These are phyloP conservation scores for Phytophthora pistaciae DNA, from an alignment of 352 stramenopile genomes.

Conservation along the genomic window DNA sequence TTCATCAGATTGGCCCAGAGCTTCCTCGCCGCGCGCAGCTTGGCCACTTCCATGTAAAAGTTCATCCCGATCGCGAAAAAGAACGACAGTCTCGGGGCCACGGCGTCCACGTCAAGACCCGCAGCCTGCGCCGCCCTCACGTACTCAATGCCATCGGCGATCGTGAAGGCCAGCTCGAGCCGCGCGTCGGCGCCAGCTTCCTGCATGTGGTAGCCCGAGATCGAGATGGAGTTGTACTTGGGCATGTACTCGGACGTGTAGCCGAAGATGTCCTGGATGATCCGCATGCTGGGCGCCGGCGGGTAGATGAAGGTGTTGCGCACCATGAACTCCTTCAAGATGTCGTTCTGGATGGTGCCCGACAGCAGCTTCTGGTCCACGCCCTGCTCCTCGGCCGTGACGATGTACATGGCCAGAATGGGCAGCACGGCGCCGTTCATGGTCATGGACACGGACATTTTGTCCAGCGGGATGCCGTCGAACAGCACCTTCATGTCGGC, in stretches of 20 bases:
- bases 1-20: slow-evolving; percentile 96
- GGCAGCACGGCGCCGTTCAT: slow-evolving; percentile 99
- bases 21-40: slow-evolving; percentile 93
- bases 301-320: slow-evolving; percentile 99
- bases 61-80: slow-evolving; percentile 99
- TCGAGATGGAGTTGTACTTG: slow-evolving; percentile 98
- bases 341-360: slow-evolving; percentile 95
- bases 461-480: slow-evolving; percentile 95
- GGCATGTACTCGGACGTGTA: slow-evolving; percentile 97
- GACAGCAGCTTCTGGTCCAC: slow-evolving; percentile 89
- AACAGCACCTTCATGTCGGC: slow-evolving; percentile 98
- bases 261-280: slow-evolving; percentile 98
- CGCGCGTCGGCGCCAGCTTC: slow-evolving; percentile 95
- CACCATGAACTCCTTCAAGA: slow-evolving; percentile 98
- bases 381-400: slow-evolving; percentile 96
- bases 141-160: slow-evolving; percentile 98
- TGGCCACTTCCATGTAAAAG: slow-evolving; percentile 98
- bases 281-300: slow-evolving; percentile 93
- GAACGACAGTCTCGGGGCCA: slow-evolving; percentile 96
- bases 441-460: slow-evolving; percentile 98
- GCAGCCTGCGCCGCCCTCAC: slow-evolving; percentile 92
- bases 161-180: slow-evolving; percentile 97
- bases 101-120: slow-evolving; percentile 94
- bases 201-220: slow-evolving; percentile 99
- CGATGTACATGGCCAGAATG: slow-evolving; percentile 97